Percentiles rank a stretch among this genome's conserved stretches.
These are phyloP conservation scores for Cercospora beticola DNA, from an alignment of 2,329 filamentous ascomycete species.

Conservation along the genomic window DNA sequence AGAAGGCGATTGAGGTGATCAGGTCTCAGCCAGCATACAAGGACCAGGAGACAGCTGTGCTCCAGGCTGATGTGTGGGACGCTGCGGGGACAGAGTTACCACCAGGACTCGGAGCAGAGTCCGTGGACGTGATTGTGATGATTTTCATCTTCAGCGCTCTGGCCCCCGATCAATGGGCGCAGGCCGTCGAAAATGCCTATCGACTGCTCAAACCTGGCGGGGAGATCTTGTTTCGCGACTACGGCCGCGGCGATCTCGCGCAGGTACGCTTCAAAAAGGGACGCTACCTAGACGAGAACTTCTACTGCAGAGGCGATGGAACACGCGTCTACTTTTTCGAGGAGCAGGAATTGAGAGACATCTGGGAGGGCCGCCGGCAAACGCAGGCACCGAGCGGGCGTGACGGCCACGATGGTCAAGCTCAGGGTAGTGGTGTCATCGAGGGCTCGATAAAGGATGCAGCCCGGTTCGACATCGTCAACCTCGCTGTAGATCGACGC, in stretches of 20 bases:
- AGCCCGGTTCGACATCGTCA: slow-evolving; percentile 62
- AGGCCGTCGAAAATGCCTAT: slow-evolving; percentile 78
- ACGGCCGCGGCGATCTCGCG: slow-evolving; percentile 90
- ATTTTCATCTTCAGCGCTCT: slow-evolving; percentile 97
- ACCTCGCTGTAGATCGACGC: slow-evolving; percentile 81
- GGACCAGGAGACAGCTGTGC: slow-evolving; percentile 47
- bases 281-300: slow-evolving; percentile 91
- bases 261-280: slow-evolving; percentile 98
- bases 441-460: neutral
- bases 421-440: slow-evolving; percentile 20
- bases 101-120: slow-evolving; percentile 71
- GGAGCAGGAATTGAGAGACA: slow-evolving; percentile 71
- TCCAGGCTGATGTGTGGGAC: slow-evolving; percentile 95
- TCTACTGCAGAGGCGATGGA: slow-evolving; percentile 92
- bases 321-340: slow-evolving; percentile 98
- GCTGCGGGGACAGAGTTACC: slow-evolving; percentile 68
- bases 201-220: slow-evolving; percentile 86
- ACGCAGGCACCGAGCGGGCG: neutral
- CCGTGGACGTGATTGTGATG: slow-evolving; percentile 87
- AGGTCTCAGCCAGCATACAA: slow-evolving; percentile 75
- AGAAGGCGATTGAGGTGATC: slow-evolving; percentile 92
- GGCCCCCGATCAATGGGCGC: slow-evolving; percentile 78
- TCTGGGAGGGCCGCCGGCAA: slow-evolving; percentile 63
- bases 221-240: slow-evolving; percentile 93
- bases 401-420: slow-evolving; percentile 10